These are phyloP conservation scores for Nemania sp. DNA, from an alignment of 2,329 filamentous ascomycete genomes.

Conservation along the genomic window DNA sequence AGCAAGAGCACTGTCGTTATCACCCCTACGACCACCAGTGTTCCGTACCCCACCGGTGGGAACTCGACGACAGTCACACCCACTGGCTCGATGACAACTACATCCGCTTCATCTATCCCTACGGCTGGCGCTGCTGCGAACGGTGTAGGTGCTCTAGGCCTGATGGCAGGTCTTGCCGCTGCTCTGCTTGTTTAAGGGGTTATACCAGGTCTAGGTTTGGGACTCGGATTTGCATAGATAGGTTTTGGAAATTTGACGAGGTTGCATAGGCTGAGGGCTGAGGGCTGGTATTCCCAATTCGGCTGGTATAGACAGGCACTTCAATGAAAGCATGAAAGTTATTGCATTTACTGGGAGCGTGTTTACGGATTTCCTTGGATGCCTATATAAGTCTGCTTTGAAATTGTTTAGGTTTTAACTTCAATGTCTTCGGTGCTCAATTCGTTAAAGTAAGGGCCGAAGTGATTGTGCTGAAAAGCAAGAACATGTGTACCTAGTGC, in stretches of 20 bases:
- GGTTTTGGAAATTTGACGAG: not conserved
- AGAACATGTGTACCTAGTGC: not conserved
- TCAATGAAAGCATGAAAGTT: constrained; percentile 23
- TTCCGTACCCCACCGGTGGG: constrained; percentile 26
- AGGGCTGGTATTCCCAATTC: constrained; percentile 29
- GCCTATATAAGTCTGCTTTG: not conserved
- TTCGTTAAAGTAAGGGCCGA: not conserved
- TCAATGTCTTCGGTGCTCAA: not conserved
- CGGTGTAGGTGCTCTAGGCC: constrained; percentile 40
- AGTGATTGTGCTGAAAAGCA: not conserved
- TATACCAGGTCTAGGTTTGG: not conserved
- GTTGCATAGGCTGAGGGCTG: not conserved
- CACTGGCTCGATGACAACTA: constrained; percentile 34
- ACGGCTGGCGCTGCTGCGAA: constrained; percentile 41
- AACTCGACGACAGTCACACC: constrained; percentile 40
- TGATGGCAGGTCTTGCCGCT: constrained; percentile 43
- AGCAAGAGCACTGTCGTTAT: not conserved
- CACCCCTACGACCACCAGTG: not conserved
- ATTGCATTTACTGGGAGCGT: not conserved
- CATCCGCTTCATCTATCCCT: constrained; percentile 33
- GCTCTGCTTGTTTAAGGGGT: constrained; percentile 41
- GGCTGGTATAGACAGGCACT: not conserved
- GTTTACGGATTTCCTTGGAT: not conserved
- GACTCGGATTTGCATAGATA: not conserved
- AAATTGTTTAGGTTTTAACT: not conserved